phyloP scores from a whole-genome alignment of 179 eudicot genomes.

The Beta macrorhiza region DNA sequence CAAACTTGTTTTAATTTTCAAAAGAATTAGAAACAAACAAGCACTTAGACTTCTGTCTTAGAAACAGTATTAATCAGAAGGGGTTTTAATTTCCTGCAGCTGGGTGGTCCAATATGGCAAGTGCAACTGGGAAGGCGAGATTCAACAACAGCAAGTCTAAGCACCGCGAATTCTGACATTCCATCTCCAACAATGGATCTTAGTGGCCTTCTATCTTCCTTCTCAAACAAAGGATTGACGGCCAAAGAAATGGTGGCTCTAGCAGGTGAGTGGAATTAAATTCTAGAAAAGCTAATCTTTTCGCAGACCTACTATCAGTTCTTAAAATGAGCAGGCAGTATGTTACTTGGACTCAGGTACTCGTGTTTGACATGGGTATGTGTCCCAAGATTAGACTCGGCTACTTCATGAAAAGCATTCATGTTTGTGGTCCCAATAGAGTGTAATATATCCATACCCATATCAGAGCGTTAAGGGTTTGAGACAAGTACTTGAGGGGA shows the following conservation, averaged over 20 bases:
- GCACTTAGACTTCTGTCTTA: background rate
- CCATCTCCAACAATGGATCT: constrained; percentile 50
- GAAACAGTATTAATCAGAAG: background rate
- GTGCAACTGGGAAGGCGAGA: constrained; percentile 59
- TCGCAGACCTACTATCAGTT: background rate
- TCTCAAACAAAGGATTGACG: constrained; percentile 40
- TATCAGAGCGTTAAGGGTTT: no score
- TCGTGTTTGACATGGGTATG: no score
- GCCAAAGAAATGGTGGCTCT: constrained; percentile 45
- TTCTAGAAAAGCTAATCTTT: background rate
- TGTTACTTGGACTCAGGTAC: no score
- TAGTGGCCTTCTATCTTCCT: constrained; percentile 33
- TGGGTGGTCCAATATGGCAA: constrained; percentile 49
- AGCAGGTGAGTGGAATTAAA: constrained; percentile 38
- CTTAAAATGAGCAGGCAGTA: background rate
- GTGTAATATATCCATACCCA: no score
- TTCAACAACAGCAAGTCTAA: constrained; percentile 42
- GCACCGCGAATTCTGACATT: constrained; percentile 39
- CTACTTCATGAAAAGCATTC: no score
- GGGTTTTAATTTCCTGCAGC: constrained; percentile 20
- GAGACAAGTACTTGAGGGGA: no score
- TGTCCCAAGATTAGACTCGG: no score
- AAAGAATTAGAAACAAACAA: no score
- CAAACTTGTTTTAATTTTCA: no score
- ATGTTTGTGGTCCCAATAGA: no score